Evolutionary conservation across 2,329 filamentous ascomycete genomes (phyloP), one percentile per base, ranked within the genome.

Genomic region (Didymella keratinophila): DNA sequence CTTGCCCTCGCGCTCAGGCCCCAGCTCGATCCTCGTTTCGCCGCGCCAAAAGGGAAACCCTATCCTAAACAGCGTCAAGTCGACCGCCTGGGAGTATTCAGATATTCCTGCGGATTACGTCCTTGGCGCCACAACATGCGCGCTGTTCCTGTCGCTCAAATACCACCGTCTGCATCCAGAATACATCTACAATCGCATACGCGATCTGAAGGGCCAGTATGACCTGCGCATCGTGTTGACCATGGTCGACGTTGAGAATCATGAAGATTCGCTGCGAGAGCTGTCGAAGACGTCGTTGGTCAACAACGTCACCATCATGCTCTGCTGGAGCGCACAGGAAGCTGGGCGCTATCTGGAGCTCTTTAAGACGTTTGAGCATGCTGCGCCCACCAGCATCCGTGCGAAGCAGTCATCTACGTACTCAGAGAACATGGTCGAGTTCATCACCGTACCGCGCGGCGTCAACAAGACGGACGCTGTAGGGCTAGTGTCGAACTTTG

Each of bases 111-210:
- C 94, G 30, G 95, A 99, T 79, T 99, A 96, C 76, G 89, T 94
- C 9, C 82, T 98, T 46, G 94, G 95, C 0, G 75, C 86, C 41
- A 96, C 93, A 0, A 96, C 93, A 7, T 97, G 94, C 71, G 93
- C 92, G 0, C 83, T 99, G 5, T 99, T 98, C 74, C 82, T 99
- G 41, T 96, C 92, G 46, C 85, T 99, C 53, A 99, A 98, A 78
- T 99, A 99, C 78, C 95, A 99, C 78, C 92, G 94, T 27, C 84
- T 99, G 51, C 95, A 99, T 73, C 95, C 95, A 0, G 95, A 99
- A 78, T 99, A 99, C 81, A 92, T 99, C 70, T 98, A 98, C 80
- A 93, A 90, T 23, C 90, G 95, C 56, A 96, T 99, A 67, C 89
- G 90, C 51, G 87, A 88, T 47, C 82, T 99, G 4, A 91, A 91